phyloP scores from a whole-genome alignment of 805 yeast genomes.

The Saturnispora mendoncae region DNA sequence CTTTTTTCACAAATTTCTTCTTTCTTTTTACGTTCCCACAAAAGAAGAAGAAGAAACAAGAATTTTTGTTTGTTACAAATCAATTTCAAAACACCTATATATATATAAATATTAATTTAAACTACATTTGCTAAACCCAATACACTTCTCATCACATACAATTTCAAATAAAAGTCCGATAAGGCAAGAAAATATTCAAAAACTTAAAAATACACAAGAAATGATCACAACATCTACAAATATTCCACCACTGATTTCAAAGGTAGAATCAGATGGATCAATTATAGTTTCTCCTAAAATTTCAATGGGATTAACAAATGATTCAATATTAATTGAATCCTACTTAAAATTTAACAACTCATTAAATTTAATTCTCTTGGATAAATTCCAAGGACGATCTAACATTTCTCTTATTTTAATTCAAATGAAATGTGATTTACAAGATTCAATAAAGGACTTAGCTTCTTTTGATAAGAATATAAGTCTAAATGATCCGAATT shows the following conservation, averaged over 20 bases:
- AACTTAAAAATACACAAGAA: too few relatives aligned
- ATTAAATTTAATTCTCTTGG: slow-evolving; percentile 4
- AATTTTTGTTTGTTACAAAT: not conserved
- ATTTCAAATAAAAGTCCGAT: not conserved
- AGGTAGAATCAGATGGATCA: too few relatives aligned
- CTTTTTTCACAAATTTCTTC: not conserved
- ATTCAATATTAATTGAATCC: not conserved
- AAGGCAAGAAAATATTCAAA: too few relatives aligned
- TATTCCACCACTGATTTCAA: too few relatives aligned
- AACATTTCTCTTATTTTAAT: slow-evolving; percentile 7
- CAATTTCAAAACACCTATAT: not conserved
- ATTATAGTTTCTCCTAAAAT: too few relatives aligned
- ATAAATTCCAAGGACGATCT: slow-evolving; percentile 5
- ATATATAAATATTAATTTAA: not conserved
- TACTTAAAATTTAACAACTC: slow-evolving; percentile 4
- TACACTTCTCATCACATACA: too few relatives aligned
- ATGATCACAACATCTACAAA: too few relatives aligned
- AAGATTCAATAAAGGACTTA: slow-evolving; percentile 1
- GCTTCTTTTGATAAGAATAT: not conserved
- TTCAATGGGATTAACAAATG: too few relatives aligned
- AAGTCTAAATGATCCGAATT: not conserved
- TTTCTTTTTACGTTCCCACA: not conserved
- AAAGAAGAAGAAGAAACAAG: not conserved
- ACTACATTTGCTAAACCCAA: not conserved
- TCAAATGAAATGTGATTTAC: slow-evolving; percentile 7